Conservation (phyloP, 1,139 yeast species). For the Pichia sp. region DNA sequence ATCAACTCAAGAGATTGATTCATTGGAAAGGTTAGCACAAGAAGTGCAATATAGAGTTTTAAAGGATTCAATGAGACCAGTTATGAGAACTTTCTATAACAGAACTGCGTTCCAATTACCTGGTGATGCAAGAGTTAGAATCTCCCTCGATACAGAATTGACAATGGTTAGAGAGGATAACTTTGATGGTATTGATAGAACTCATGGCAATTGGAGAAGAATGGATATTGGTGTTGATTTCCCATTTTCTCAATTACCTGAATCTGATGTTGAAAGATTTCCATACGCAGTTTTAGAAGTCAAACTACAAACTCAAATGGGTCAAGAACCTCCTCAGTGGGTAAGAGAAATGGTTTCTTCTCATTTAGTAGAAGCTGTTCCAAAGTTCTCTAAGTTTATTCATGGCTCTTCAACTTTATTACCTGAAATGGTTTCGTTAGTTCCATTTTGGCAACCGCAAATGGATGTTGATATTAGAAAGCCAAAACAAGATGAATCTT, state of each 20-base stretch:
- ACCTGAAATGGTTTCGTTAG: constrained; percentile 72
- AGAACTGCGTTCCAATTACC: constrained; percentile 98
- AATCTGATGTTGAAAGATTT: constrained; percentile 80
- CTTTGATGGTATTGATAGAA: constrained; percentile 87
- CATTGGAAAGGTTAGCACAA: constrained; percentile 81
- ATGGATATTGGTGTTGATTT: constrained; percentile 97
- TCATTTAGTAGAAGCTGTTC: constrained; percentile 95
- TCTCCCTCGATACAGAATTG: constrained; percentile 91
- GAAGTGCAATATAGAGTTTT: constrained; percentile 88
- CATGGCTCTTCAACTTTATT: constrained; percentile 89
- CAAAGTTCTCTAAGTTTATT: constrained; percentile 92
- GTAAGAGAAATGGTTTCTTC: constrained; percentile 85
- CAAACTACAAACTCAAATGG: constrained; percentile 92
- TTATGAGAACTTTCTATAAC: constrained; percentile 90
- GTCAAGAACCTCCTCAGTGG: constrained; percentile 99
- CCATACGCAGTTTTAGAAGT: constrained; percentile 98
- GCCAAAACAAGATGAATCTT: constrained; percentile 62
- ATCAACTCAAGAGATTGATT: constrained; percentile 78
- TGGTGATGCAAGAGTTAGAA: constrained; percentile 98
- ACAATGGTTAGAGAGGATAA: constrained; percentile 96
- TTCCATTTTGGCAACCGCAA: constrained; percentile 98
- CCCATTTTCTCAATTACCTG: constrained; percentile 84
- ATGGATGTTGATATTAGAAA: constrained; percentile 94
- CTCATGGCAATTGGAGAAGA: constrained; percentile 93
- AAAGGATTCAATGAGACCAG: constrained; percentile 83